Conservation (phyloP, 2,329 filamentous ascomycete species). For the Exophiala bonariae region DNA sequence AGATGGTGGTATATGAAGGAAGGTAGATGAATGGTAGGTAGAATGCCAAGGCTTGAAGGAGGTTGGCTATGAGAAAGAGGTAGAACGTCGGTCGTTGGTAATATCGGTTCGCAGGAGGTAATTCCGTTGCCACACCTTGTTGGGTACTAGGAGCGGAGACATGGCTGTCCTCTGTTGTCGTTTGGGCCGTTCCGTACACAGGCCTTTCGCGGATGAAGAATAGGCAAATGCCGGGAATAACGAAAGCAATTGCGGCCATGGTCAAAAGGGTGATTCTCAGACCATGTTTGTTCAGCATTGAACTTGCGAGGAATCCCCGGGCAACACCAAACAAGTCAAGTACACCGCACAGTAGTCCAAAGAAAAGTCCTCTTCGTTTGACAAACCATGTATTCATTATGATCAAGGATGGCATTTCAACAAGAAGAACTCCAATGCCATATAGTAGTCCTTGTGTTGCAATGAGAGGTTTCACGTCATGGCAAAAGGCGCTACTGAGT, state of each 20-base stretch:
- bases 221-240: constrained; percentile 9
- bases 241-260: constrained; percentile 10
- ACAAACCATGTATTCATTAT: constrained; percentile 58
- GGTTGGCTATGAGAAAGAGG: constrained; percentile 41
- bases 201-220: constrained; percentile 9
- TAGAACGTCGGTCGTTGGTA: constrained; percentile 13
- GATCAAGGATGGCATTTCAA: constrained; percentile 50
- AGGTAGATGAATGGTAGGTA: constrained; percentile 39
- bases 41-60: constrained; percentile 36
- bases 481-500: constrained; percentile 45
- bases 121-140: background rate
- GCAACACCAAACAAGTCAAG: constrained; percentile 16
- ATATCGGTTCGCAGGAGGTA: background rate
- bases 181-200: background rate
- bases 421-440: constrained; percentile 49
- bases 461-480: constrained; percentile 44
- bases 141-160: background rate
- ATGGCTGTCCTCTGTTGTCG: background rate
- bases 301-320: constrained; percentile 7
- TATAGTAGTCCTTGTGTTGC: constrained; percentile 44
- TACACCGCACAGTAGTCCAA: constrained; percentile 38
- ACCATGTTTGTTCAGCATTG: constrained; percentile 3
- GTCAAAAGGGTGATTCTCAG: constrained; percentile 9
- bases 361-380: constrained; percentile 51
- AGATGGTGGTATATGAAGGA: constrained; percentile 30